Evolutionary conservation across 2,329 filamentous ascomycete species (phyloP), one percentile per base, ranked within the genome.

Genomic region (Penicillium sp.): DNA sequence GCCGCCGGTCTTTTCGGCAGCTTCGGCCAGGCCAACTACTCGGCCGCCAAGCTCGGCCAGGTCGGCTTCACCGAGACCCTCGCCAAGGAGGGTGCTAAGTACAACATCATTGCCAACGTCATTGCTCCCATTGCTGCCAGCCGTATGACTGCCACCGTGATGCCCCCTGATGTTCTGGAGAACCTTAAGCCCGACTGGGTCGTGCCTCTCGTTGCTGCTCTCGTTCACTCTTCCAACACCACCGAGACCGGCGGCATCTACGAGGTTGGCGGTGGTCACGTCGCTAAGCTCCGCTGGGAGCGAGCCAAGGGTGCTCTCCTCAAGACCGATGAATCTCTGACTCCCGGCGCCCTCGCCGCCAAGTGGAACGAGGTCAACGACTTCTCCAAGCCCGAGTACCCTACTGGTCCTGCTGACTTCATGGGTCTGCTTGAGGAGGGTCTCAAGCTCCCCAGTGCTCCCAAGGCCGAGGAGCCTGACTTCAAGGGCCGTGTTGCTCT

Each of bases 51-150:
- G 84, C 85, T 98, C 66, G 91, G 91, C 67, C 88, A 96, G 82
- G 93, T 99, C 64, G 95, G 94, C 69, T 98, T 98, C 83, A 97
- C 93, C 42, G 94, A 99, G 84, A 97, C 95, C 4, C 85, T 99
- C 65, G 95, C 95, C 62, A 98, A 98, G 84, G 95, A 99, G 83
- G 95, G 95, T 68, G 83, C 87, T 75, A 98, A 98, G 82, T 99
- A 99, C 83, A 98, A 98, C 85, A 98, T 99, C 70, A 81, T 97
- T 71, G 87, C 85, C 83, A 99, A 99, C 79, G 92, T 92, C 71
- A 96, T 99, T 81, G 93, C 95, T 19, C 95, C 95, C 56, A 93
- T 97, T 73, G 94, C 94, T 69, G 95, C 93, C 63, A 95, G 91
- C 81, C 89, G 94, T 76, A 96, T 98, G 93, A 97, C 93, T 46